These are phyloP conservation scores for Xylaria curta DNA, from an alignment of 495 filamentous ascomycete genomes.

Conservation along the genomic window DNA sequence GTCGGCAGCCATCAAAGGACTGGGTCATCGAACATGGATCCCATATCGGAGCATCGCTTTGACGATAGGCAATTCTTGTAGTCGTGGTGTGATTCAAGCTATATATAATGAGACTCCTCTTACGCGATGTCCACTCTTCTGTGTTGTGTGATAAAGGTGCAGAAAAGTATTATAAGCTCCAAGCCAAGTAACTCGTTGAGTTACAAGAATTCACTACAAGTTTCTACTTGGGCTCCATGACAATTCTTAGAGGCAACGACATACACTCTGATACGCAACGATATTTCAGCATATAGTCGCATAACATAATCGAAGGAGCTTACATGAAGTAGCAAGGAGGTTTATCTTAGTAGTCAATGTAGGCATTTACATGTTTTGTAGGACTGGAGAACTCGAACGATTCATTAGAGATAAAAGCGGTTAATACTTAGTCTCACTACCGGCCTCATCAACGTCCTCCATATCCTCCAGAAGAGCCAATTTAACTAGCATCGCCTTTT, in stretches of 20 bases:
- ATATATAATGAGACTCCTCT: not conserved
- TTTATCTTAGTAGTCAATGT: not conserved
- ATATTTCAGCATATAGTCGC: not conserved
- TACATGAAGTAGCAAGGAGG: not conserved
- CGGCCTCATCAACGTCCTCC: not conserved
- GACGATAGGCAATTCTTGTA: conserved; percentile 2
- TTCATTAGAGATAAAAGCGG: not conserved
- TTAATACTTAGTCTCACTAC: not conserved
- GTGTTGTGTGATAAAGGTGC: not conserved
- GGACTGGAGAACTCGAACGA: not conserved
- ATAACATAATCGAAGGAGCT: not conserved
- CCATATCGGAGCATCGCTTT: conserved; percentile 13
- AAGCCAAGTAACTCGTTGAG: not conserved
- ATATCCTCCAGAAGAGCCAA: not conserved
- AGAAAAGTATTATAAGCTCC: not conserved
- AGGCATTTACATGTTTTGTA: not conserved
- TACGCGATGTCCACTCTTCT: not conserved
- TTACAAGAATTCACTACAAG: not conserved
- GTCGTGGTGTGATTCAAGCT: no score
- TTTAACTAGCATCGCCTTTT: not conserved
- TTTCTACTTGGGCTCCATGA: not conserved
- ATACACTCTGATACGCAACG: not conserved
- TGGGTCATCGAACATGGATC: conserved; percentile 10
- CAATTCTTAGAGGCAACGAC: not conserved
- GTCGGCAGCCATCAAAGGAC: conserved; percentile 5